Percentiles rank a stretch among this genome's conserved stretches.
phyloP scores from a whole-genome alignment of 2,329 filamentous ascomycete species.

The Penicillium sp. region DNA sequence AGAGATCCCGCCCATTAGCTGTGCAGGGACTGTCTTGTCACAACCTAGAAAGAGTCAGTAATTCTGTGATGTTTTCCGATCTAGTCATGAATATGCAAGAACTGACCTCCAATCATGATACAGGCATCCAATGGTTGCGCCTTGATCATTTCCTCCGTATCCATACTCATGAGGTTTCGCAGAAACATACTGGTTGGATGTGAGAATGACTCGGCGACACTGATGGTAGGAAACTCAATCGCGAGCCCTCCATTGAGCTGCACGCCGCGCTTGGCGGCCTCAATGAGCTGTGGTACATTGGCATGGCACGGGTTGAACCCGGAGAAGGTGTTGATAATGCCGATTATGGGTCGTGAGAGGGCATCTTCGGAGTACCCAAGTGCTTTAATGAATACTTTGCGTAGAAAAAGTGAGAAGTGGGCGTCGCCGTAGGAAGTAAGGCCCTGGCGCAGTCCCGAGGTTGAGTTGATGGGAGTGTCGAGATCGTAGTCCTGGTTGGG shows the following conservation, averaged over 20 bases:
- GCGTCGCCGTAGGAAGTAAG: constrained; percentile 66
- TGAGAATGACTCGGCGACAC: constrained; percentile 64
- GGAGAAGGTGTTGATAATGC: constrained; percentile 68
- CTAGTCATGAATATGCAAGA: not conserved
- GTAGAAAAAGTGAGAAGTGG: constrained; percentile 68
- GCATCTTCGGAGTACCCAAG: constrained; percentile 68
- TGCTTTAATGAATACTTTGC: constrained; percentile 73
- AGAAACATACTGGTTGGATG: constrained; percentile 70
- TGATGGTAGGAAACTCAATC: constrained; percentile 70
- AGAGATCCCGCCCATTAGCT: constrained; percentile 70
- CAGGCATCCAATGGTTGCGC: constrained; percentile 66
- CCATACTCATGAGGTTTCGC: constrained; percentile 71
- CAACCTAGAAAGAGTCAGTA: constrained; percentile 49
- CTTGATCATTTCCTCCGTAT: constrained; percentile 71
- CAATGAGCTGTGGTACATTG: constrained; percentile 65
- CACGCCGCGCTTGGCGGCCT: constrained; percentile 64
- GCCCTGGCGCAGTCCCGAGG: constrained; percentile 57
- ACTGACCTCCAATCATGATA: constrained; percentile 60
- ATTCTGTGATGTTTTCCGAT: not conserved
- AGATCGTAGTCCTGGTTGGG: constrained; percentile 55
- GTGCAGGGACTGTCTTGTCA: constrained; percentile 68
- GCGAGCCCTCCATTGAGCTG: constrained; percentile 63
- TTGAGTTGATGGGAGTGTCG: constrained; percentile 47
- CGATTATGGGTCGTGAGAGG: constrained; percentile 65
- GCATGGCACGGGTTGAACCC: constrained; percentile 71